Evolutionary conservation across 495 filamentous ascomycete species (phyloP).

Genomic region (Baudoinia panamericana): DNA sequence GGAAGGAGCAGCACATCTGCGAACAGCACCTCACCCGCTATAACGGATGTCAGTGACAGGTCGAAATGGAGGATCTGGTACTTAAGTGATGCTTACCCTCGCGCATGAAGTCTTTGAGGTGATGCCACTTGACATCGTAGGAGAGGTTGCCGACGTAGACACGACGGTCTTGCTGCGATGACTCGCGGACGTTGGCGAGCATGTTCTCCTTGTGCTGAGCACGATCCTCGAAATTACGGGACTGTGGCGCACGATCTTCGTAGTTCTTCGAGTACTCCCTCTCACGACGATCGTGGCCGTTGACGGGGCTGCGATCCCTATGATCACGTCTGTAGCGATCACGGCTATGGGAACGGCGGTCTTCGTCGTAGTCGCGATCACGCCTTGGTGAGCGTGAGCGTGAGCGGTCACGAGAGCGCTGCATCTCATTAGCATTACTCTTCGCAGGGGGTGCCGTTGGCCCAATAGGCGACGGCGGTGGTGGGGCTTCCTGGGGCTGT

Average conservation of each 20-base stretch:
- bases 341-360: slow-evolving; percentile 85
- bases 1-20: slow-evolving; percentile 99
- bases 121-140: slow-evolving; percentile 99
- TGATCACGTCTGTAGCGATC: slow-evolving; percentile 58
- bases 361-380: slow-evolving; percentile 67
- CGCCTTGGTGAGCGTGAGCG: slow-evolving; percentile 83
- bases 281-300: slow-evolving; percentile 51
- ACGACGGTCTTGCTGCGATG: slow-evolving; percentile 93
- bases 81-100: slow-evolving; percentile 69
- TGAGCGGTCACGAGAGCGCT: slow-evolving; percentile 3
- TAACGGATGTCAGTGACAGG: slow-evolving; percentile 14
- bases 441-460: too few species aligned
- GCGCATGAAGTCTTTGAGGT: slow-evolving; percentile 99
- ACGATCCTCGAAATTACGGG: slow-evolving; percentile 72
- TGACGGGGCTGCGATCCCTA: slow-evolving; percentile 75
- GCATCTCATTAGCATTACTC: not conserved
- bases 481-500: too few species aligned
- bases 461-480: too few species aligned
- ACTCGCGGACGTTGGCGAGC: slow-evolving; percentile 85
- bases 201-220: slow-evolving; percentile 78
- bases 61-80: slow-evolving; percentile 12
- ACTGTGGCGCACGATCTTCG: slow-evolving; percentile 47
- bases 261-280: slow-evolving; percentile 52
- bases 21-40: slow-evolving; percentile 98
- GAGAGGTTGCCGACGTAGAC: slow-evolving; percentile 98